Conservation (phyloP, 305 asterid species). For the Fraxinus latifolia region DNA sequence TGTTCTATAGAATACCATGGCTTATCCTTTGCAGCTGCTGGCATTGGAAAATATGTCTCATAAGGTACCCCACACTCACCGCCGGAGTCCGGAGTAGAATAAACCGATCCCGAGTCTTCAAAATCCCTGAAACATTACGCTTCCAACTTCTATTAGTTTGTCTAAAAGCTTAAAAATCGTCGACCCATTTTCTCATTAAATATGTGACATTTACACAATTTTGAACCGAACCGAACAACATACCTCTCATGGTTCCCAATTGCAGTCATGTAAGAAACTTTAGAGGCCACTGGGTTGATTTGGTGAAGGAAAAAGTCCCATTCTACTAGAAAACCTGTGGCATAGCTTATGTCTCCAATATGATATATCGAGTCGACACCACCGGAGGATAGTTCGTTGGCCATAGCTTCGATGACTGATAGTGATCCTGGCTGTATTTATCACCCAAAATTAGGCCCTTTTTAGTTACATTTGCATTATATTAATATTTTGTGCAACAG, state of each 20-base stretch:
- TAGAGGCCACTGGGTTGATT: conserved; percentile 66
- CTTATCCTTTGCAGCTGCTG: conserved; percentile 57
- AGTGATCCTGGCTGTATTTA: conserved; percentile 64
- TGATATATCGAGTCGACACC: conserved; percentile 64
- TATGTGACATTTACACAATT: background rate
- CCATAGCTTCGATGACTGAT: conserved; percentile 58
- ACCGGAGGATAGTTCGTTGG: conserved; percentile 45
- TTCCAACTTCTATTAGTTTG: background rate
- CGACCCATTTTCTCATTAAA: background rate
- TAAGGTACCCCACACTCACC: conserved; percentile 97
- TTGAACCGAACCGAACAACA: background rate
- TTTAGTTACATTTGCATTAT: background rate
- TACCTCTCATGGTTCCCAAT: conserved; percentile 92
- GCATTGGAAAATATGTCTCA: conserved; percentile 86
- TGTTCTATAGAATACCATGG: conserved; percentile 92
- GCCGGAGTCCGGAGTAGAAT: conserved; percentile 68
- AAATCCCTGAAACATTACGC: conserved; percentile 46
- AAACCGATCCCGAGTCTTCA: conserved; percentile 54
- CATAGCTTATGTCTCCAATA: conserved; percentile 93
- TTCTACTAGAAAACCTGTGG: conserved; percentile 81
- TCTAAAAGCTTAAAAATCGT: background rate
- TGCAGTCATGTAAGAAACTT: conserved; percentile 77
- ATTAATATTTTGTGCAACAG: background rate
- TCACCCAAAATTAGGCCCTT: background rate
- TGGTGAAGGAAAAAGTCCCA: conserved; percentile 85